phyloP scores from a whole-genome alignment of 306 rosid genomes.

The Inga oerstediana region DNA sequence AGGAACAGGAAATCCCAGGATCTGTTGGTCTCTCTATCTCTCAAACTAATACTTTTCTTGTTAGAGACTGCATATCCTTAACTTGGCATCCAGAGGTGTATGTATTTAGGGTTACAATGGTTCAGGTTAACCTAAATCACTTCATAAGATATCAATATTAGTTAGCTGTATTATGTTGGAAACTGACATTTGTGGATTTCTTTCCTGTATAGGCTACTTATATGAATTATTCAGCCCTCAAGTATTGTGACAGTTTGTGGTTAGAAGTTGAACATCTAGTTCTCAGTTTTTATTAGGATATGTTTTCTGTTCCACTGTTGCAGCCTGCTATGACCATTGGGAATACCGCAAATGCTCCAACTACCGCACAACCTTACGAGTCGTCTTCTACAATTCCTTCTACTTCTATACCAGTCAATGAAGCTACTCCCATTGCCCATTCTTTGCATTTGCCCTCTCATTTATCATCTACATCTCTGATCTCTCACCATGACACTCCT shows the following conservation, averaged over 20 bases:
- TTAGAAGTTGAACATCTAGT: slow-evolving; percentile 25
- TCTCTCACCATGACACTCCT: slow-evolving; percentile 44
- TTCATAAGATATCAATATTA: neutral
- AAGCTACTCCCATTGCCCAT: slow-evolving; percentile 43
- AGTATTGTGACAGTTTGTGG: neutral
- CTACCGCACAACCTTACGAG: slow-evolving; percentile 51
- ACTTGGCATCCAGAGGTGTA: neutral
- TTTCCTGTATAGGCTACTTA: slow-evolving; percentile 12
- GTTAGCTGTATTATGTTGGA: neutral
- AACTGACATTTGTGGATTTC: neutral
- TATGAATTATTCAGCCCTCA: neutral
- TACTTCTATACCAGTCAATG: slow-evolving; percentile 39
- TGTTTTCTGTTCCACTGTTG: slow-evolving; percentile 30
- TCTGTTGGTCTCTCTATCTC: neutral
- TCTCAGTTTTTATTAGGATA: slow-evolving; percentile 16
- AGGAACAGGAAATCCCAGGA: neutral
- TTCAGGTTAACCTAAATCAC: neutral
- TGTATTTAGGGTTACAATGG: neutral
- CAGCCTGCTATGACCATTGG: slow-evolving; percentile 60
- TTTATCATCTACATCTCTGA: slow-evolving; percentile 44
- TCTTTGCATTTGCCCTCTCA: slow-evolving; percentile 50
- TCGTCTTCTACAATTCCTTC: slow-evolving; percentile 43
- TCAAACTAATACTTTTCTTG: neutral
- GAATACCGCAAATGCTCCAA: slow-evolving; percentile 52
- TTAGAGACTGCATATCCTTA: neutral